phyloP scores from a whole-genome alignment of 768 basidiomycete species.

The Gymnopilus dilepis region DNA sequence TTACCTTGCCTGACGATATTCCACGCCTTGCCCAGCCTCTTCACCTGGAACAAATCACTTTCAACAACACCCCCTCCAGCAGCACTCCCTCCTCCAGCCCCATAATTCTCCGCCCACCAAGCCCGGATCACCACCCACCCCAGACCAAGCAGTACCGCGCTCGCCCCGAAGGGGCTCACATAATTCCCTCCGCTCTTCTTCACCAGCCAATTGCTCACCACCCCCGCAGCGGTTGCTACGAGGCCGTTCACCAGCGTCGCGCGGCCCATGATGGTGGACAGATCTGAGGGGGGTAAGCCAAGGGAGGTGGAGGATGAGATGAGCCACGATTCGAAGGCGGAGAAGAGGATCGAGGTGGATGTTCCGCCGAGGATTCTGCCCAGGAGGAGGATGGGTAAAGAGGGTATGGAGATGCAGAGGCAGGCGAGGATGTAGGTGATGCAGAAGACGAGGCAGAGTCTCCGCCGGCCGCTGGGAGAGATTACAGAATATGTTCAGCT shows the following conservation, averaged over 20 bases:
- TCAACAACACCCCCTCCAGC: constrained; percentile 8
- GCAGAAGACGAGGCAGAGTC: constrained; percentile 74
- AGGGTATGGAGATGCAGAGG: constrained; percentile 58
- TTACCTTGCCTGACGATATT: constrained; percentile 59
- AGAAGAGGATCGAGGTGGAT: constrained; percentile 78
- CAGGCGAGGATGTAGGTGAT: constrained; percentile 67
- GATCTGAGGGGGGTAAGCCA: constrained; percentile 57
- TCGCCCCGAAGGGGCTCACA: constrained; percentile 69
- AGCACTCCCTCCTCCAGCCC: constrained; percentile 42
- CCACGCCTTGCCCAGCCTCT: constrained; percentile 60
- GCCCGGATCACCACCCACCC: constrained; percentile 61
- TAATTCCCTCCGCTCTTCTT: constrained; percentile 50
- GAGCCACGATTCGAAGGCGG: constrained; percentile 80
- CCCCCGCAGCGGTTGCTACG: constrained; percentile 70
- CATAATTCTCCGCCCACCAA: constrained; percentile 76
- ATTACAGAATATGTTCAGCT: background rate
- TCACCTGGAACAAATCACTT: constrained; percentile 55
- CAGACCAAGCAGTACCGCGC: constrained; percentile 57
- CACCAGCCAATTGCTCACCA: constrained; percentile 71
- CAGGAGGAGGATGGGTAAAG: constrained; percentile 61
- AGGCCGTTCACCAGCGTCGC: constrained; percentile 77
- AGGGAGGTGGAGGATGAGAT: constrained; percentile 62
- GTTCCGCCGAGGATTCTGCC: constrained; percentile 73
- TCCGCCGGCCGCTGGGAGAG: constrained; percentile 62
- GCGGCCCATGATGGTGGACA: constrained; percentile 74